These are phyloP conservation scores for Pythium dissimile DNA, from an alignment of 352 stramenopile species.

Conservation along the genomic window DNA sequence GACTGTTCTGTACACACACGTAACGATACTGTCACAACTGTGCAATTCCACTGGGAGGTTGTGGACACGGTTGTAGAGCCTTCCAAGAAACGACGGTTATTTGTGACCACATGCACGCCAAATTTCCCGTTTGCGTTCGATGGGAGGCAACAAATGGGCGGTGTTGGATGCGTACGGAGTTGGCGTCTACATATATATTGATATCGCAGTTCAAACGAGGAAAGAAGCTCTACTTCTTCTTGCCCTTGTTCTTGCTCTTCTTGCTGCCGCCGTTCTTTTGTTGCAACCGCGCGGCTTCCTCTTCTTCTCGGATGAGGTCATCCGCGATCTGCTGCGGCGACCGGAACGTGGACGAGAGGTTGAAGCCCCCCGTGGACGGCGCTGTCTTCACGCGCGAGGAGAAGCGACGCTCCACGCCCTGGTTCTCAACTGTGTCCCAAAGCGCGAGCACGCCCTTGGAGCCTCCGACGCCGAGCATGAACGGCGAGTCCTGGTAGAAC, in stretches of 20 bases:
- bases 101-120: too few species aligned
- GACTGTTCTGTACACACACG: too few species aligned
- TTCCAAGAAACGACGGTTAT: too few species aligned
- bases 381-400: constrained; percentile 57
- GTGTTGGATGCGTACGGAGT: too few species aligned
- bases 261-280: constrained; percentile 33
- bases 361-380: constrained; percentile 18
- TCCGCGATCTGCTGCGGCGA: constrained; percentile 74
- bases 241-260: constrained; percentile 53
- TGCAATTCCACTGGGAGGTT: too few species aligned
- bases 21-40: too few species aligned
- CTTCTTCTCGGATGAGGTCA: constrained; percentile 70
- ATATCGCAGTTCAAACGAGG: not conserved
- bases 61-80: too few species aligned
- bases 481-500: constrained; percentile 89
- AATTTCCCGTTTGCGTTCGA: too few species aligned
- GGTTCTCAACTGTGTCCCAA: constrained; percentile 89
- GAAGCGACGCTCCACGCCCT: constrained; percentile 81
- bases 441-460: constrained; percentile 85
- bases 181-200: constrained; percentile 12
- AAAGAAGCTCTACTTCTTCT: constrained; percentile 34
- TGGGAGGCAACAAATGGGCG: too few species aligned
- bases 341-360: constrained; percentile 73
- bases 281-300: constrained; percentile 38
- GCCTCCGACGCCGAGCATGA: constrained; percentile 87